Percentiles rank a stretch among this genome's conserved stretches.
Conservation (phyloP, 2,329 filamentous ascomycete genomes). For the Exophiala bonariae region DNA sequence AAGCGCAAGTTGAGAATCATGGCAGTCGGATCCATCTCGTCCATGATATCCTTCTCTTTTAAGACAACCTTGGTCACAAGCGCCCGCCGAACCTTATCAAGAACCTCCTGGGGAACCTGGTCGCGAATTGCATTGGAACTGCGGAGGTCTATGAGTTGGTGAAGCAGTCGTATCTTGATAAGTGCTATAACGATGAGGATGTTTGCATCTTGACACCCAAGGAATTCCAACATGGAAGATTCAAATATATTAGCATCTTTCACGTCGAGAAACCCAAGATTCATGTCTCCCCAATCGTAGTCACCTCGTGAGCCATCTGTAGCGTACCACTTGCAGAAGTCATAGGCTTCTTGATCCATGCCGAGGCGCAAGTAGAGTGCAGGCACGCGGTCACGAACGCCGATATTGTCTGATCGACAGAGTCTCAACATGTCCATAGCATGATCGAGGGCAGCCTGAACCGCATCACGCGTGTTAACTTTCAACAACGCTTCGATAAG, state of each 20-base stretch:
- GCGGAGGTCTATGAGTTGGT: slow-evolving; percentile 30
- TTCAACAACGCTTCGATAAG: slow-evolving; percentile 36
- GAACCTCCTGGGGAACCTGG: neutral
- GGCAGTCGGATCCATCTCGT: slow-evolving; percentile 13
- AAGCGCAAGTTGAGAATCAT: slow-evolving; percentile 25
- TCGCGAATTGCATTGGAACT: neutral
- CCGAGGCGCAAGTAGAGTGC: slow-evolving; percentile 46
- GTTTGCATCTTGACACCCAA: slow-evolving; percentile 7
- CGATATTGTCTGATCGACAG: slow-evolving; percentile 47
- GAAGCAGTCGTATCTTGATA: slow-evolving; percentile 38
- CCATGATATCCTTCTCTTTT: neutral
- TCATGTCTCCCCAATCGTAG: slow-evolving; percentile 40
- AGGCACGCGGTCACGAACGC: slow-evolving; percentile 44
- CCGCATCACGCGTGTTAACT: slow-evolving; percentile 36
- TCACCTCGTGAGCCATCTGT: slow-evolving; percentile 26
- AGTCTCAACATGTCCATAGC: slow-evolving; percentile 47
- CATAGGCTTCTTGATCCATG: slow-evolving; percentile 53
- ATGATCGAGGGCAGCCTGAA: slow-evolving; percentile 41
- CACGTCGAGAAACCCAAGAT: slow-evolving; percentile 38
- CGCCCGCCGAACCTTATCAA: neutral
- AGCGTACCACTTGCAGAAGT: slow-evolving; percentile 51
- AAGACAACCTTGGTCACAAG: neutral
- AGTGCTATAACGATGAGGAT: slow-evolving; percentile 33
- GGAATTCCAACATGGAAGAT: slow-evolving; percentile 23
- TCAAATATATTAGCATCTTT: slow-evolving; percentile 46